A percentile compares a stretch with the other conserved stretches of the same genome.
Evolutionary conservation across 441 rosid species (phyloP).

Genomic region (Gossypium aridum): DNA sequence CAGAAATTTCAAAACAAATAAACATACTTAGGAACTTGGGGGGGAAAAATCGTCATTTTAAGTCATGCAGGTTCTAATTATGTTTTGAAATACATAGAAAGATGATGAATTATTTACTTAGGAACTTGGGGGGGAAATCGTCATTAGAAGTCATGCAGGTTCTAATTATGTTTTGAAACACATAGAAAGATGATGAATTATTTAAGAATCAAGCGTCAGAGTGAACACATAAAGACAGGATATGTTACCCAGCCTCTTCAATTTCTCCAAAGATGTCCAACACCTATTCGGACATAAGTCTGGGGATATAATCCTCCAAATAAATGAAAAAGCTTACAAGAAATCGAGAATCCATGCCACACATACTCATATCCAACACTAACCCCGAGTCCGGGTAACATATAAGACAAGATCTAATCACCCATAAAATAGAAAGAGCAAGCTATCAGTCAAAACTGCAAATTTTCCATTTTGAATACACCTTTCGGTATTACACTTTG

Average conservation of each 20-base stretch:
- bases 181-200: background rate
- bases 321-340: no score
- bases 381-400: no score
- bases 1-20: slow-evolving; percentile 9
- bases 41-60: background rate
- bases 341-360: no score
- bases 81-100: background rate
- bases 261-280: no score
- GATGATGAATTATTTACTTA: background rate
- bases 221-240: background rate
- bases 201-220: background rate
- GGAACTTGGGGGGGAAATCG: background rate
- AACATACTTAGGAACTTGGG: background rate
- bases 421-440: no score
- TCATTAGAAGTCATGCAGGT: background rate
- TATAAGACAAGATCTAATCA: no score
- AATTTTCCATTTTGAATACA: no score
- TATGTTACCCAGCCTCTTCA: background rate
- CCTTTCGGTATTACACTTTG: no score
- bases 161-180: background rate
- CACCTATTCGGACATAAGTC: no score
- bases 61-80: background rate
- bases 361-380: no score
- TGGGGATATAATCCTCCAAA: no score
- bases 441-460: no score